Conservation (phyloP, 306 rosid genomes). For the Abrus precatorius region DNA sequence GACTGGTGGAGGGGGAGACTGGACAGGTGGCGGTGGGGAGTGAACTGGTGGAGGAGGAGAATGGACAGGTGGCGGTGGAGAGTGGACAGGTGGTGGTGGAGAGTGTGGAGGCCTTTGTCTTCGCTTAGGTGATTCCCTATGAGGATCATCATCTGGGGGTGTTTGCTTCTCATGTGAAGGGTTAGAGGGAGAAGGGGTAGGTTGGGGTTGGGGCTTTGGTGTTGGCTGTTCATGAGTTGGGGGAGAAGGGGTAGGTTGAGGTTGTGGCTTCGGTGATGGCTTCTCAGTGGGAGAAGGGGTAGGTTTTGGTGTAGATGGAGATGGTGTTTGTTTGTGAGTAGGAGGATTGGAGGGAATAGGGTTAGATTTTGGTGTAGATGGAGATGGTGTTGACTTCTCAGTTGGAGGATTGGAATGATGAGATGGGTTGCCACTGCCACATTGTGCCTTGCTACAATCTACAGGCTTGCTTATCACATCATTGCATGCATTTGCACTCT, state of each 20-base stretch:
- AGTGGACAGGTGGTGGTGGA: background rate
- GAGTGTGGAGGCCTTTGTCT: background rate
- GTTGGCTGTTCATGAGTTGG: no score
- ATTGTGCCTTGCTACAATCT: slow-evolving; percentile 72
- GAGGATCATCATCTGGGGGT: slow-evolving; percentile 21
- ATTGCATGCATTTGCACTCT: slow-evolving; percentile 46
- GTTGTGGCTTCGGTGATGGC: background rate
- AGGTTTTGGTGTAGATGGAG: background rate
- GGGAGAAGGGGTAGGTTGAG: background rate
- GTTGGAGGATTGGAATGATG: slow-evolving; percentile 1
- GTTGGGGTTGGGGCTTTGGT: background rate
- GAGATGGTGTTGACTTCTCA: background rate
- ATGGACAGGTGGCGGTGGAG: slow-evolving; percentile 3
- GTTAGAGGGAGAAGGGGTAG: background rate
- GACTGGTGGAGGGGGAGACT: slow-evolving; percentile 14
- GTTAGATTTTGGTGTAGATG: background rate
- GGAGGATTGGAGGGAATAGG: slow-evolving; percentile 8
- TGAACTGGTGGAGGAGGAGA: slow-evolving; percentile 1
- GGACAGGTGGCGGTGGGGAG: background rate
- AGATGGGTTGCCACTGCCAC: slow-evolving; percentile 46
- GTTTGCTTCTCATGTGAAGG: background rate
- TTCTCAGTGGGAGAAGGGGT: background rate
- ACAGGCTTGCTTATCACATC: slow-evolving; percentile 63
- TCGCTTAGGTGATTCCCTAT: background rate
- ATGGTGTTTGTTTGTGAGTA: slow-evolving; percentile 16